These are phyloP conservation scores for Galerina sulciceps DNA, from an alignment of 768 basidiomycete species.

Conservation along the genomic window DNA sequence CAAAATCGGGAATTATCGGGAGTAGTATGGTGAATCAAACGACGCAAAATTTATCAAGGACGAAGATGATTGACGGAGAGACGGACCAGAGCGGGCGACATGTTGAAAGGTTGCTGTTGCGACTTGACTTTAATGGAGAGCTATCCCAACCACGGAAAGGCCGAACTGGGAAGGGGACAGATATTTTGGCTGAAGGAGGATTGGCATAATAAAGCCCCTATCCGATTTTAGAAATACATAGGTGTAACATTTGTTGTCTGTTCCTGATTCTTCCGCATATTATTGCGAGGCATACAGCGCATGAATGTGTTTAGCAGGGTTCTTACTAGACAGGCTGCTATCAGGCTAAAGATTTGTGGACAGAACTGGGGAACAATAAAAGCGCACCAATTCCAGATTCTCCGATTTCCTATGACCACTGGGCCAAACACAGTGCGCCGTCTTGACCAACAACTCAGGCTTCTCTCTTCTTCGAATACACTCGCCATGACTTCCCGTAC, in stretches of 20 bases:
- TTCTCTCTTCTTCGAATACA: conserved; percentile 47
- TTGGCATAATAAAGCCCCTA: conserved; percentile 22
- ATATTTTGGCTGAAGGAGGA: conserved; percentile 49
- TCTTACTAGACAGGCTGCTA: neutral
- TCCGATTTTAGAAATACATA: conserved; percentile 5
- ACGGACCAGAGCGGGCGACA: conserved; percentile 72
- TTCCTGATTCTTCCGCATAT: conserved; percentile 14
- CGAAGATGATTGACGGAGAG: conserved; percentile 58
- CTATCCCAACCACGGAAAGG: conserved; percentile 56
- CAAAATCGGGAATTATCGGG: conserved; percentile 68
- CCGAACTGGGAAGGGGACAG: conserved; percentile 26
- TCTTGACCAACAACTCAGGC: conserved; percentile 66
- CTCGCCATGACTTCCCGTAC: conserved; percentile 59
- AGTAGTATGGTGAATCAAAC: conserved; percentile 58
- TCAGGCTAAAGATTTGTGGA: conserved; percentile 15
- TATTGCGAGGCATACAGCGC: neutral
- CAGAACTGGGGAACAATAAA: conserved; percentile 23
- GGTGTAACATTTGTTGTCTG: neutral
- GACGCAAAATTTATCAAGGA: conserved; percentile 55
- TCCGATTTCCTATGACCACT: conserved; percentile 37
- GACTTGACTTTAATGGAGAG: conserved; percentile 84
- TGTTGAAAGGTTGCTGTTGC: conserved; percentile 79
- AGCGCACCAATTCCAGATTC: conserved; percentile 21
- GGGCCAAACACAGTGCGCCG: conserved; percentile 50
- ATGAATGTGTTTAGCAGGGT: conserved; percentile 13